Evolutionary conservation across 495 filamentous ascomycete genomes (phyloP).

Genomic region (Podospora comata): DNA sequence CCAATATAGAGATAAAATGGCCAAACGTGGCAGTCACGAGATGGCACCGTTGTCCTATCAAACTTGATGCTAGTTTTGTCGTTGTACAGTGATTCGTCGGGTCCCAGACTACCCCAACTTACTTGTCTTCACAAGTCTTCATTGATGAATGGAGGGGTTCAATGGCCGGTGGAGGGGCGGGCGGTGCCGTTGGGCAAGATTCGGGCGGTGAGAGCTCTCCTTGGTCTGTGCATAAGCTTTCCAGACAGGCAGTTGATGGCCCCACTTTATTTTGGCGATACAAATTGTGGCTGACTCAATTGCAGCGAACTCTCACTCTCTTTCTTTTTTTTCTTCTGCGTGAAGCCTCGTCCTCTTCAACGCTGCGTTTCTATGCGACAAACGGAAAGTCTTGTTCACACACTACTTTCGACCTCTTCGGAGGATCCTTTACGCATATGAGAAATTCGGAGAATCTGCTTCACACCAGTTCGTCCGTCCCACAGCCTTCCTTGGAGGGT

Average conservation of each 20-base stretch:
- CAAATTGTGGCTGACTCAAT: not conserved
- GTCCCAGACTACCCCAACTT: too few species aligned
- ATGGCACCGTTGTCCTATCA: not conserved
- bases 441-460: conserved; percentile 97
- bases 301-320: conserved; percentile 13
- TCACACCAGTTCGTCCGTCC: conserved; percentile 55
- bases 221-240: not conserved
- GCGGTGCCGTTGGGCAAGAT: not conserved
- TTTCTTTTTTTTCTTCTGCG: conserved; percentile 43
- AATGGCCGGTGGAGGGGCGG: not conserved
- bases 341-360: conserved; percentile 91
- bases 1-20: not conserved
- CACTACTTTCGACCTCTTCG: conserved; percentile 33
- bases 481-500: conserved; percentile 28
- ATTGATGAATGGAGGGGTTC: not conserved
- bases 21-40: conserved; percentile 3
- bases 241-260: not conserved
- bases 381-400: conserved; percentile 57
- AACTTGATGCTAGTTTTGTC: not conserved
- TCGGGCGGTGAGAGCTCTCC: not conserved
- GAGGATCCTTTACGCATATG: conserved; percentile 66
- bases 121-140: not conserved
- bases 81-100: too few species aligned
- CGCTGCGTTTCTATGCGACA: conserved; percentile 99
- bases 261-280: not conserved